Evolutionary conservation across 108 stramenopile genomes (phyloP).

Genomic region (Fragilaria radians): DNA sequence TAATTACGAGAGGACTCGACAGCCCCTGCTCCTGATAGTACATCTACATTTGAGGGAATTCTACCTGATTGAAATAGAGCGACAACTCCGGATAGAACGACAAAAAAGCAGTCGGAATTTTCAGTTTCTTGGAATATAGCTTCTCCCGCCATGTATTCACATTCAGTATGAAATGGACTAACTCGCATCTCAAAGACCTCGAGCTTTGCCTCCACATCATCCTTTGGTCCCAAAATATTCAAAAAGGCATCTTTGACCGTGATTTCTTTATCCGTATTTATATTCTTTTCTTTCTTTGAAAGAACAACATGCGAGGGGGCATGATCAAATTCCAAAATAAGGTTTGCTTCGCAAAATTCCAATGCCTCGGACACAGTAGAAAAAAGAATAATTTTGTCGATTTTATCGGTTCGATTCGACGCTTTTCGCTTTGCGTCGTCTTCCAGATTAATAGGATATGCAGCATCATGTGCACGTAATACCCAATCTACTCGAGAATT

Average conservation of each 20-base stretch:
- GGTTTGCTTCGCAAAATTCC: slow-evolving; percentile 61
- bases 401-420: not conserved
- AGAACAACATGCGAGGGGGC: not conserved
- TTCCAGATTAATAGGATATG: slow-evolving; percentile 40
- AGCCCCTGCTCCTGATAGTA: slow-evolving; percentile 20
- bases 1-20: slow-evolving; percentile 8
- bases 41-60: not conserved
- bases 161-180: slow-evolving; percentile 51
- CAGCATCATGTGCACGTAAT: slow-evolving; percentile 68
- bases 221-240: slow-evolving; percentile 35
- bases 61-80: slow-evolving; percentile 37
- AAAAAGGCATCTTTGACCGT: slow-evolving; percentile 32
- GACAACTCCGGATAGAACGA: slow-evolving; percentile 68
- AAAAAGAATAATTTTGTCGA: slow-evolving; percentile 36
- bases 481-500: slow-evolving; percentile 77
- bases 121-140: slow-evolving; percentile 39
- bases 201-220: slow-evolving; percentile 36
- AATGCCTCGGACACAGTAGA: slow-evolving; percentile 44
- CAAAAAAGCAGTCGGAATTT: slow-evolving; percentile 62
- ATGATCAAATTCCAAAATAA: slow-evolving; percentile 32
- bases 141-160: slow-evolving; percentile 37
- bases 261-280: slow-evolving; percentile 11
- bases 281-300: slow-evolving; percentile 3
- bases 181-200: slow-evolving; percentile 33
- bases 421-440: slow-evolving; percentile 30